phyloP scores from a whole-genome alignment of 352 stramenopile genomes.

The Pythium dissotocum region DNA sequence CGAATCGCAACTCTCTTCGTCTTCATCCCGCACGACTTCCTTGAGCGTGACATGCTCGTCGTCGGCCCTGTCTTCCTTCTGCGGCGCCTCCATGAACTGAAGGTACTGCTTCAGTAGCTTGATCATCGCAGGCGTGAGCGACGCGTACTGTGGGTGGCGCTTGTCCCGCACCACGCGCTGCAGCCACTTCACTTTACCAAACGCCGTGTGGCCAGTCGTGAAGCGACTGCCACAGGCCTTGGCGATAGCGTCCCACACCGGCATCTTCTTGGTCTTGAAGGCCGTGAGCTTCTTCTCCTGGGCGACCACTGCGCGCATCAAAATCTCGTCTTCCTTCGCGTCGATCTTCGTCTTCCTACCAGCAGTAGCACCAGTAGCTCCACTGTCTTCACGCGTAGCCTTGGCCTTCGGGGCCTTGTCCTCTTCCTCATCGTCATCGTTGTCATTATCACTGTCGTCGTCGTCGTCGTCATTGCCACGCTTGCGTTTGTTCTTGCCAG shows the following conservation, averaged over 20 bases:
- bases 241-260: constrained; percentile 14
- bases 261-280: constrained; percentile 1
- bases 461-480: neutral
- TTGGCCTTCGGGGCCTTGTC: neutral
- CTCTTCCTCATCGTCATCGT: neutral
- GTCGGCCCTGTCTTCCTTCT: neutral
- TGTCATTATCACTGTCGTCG: neutral
- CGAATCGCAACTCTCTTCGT: neutral
- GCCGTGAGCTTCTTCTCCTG: neutral
- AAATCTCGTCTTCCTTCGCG: neutral
- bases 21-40: neutral
- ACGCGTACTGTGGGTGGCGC: constrained; percentile 7
- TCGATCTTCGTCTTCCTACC: neutral
- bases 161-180: constrained; percentile 10
- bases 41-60: neutral
- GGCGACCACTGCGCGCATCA: neutral
- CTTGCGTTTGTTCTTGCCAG: neutral
- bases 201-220: constrained; percentile 1
- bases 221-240: neutral
- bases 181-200: constrained; percentile 11
- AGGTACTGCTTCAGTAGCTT: neutral
- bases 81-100: neutral
- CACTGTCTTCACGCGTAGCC: neutral
- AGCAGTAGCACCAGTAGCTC: too few species aligned
- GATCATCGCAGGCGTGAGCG: neutral